These are phyloP conservation scores for Cladosporium sp. DNA, from an alignment of 2,329 filamentous ascomycete species.

Conservation along the genomic window DNA sequence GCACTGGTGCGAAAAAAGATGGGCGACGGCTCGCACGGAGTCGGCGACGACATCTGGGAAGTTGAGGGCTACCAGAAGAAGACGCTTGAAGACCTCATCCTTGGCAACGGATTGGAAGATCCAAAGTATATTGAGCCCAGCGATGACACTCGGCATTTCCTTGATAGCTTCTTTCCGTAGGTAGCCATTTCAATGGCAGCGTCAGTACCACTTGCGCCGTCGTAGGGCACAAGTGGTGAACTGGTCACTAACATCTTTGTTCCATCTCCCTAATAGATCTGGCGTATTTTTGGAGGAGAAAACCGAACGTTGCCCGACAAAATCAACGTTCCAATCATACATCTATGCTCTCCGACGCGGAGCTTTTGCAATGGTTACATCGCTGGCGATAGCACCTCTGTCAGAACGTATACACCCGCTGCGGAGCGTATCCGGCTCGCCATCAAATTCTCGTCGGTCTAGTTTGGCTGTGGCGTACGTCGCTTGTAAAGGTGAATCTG, in stretches of 20 bases:
- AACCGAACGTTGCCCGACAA: not conserved
- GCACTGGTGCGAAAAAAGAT: slow-evolving; percentile 2
- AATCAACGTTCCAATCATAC: not conserved
- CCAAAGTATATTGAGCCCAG: not conserved
- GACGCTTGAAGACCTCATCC: not conserved
- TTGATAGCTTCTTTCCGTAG: not conserved
- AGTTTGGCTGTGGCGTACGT: not conserved
- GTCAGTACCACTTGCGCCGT: not conserved
- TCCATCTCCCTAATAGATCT: not conserved
- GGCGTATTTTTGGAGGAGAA: not conserved
- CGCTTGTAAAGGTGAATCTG: slow-evolving; percentile 79
- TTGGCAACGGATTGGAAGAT: not conserved
- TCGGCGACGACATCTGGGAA: slow-evolving; percentile 1
- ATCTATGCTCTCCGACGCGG: not conserved
- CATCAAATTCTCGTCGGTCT: not conserved
- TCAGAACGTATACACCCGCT: not conserved
- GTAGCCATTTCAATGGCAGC: not conserved
- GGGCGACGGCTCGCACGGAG: slow-evolving; percentile 1
- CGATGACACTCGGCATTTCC: not conserved
- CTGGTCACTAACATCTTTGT: not conserved
- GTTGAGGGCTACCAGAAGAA: slow-evolving; percentile 1
- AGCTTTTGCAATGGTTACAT: not conserved
- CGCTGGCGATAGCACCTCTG: not conserved
- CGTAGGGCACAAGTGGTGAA: not conserved
- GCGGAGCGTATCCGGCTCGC: not conserved